These are phyloP conservation scores for Sedum album DNA, from an alignment of 164 flowering plant genomes.

Conservation along the genomic window DNA sequence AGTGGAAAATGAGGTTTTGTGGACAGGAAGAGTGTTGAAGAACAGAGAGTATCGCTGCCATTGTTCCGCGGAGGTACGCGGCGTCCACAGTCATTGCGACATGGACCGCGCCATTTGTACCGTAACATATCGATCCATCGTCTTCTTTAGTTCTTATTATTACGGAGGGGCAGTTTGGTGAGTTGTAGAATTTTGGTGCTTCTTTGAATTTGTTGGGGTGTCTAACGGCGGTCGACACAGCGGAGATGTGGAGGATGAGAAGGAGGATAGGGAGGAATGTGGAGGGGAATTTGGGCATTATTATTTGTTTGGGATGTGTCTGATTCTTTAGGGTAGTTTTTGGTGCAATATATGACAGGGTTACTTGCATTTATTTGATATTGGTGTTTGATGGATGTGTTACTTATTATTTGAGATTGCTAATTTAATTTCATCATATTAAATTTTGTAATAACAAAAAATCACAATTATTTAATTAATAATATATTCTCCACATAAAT, in stretches of 20 bases:
- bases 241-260: neutral
- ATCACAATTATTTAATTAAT: too few relatives aligned
- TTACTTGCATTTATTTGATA: neutral
- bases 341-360: neutral
- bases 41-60: constrained; percentile 2
- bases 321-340: neutral
- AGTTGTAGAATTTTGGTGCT: constrained; percentile 7
- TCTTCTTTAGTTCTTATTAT: neutral
- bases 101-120: neutral
- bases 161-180: neutral
- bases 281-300: neutral
- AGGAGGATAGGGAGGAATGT: neutral
- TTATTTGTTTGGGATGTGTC: neutral
- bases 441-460: too few relatives aligned
- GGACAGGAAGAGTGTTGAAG: constrained; percentile 6
- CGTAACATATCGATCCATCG: neutral
- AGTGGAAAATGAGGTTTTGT: neutral
- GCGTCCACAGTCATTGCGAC: constrained; percentile 6
- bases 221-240: neutral
- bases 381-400: neutral
- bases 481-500: too few relatives aligned
- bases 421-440: too few relatives aligned
- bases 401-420: constrained; percentile 1
- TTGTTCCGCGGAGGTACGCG: neutral
- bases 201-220: neutral